phyloP scores from a whole-genome alignment of 1,139 yeast species.

The Candida glucosophila region DNA sequence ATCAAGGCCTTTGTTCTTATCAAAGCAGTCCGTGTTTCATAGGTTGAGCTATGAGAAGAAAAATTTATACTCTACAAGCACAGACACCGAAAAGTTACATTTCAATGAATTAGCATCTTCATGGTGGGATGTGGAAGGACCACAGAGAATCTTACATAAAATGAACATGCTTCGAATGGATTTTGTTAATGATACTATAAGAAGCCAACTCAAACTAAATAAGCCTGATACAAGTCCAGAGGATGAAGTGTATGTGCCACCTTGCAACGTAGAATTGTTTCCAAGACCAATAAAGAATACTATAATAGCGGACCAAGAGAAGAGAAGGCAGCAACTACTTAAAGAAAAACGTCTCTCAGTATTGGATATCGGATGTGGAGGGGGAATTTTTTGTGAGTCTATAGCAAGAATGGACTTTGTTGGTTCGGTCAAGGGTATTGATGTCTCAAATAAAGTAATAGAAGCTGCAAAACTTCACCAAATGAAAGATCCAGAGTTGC shows the following conservation, averaged over 20 bases:
- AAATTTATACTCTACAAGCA: too few species aligned
- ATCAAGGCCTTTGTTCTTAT: too few species aligned
- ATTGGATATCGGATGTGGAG: constrained; percentile 95
- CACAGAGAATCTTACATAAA: constrained; percentile 86
- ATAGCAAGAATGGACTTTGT: constrained; percentile 70
- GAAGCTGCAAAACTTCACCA: constrained; percentile 72
- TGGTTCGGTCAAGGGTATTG: constrained; percentile 67
- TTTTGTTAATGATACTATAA: constrained; percentile 59
- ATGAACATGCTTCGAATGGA: constrained; percentile 90
- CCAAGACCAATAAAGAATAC: constrained; percentile 45
- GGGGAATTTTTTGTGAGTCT: constrained; percentile 85
- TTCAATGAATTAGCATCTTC: constrained; percentile 76
- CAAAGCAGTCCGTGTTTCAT: too few species aligned
- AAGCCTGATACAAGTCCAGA: constrained; percentile 24
- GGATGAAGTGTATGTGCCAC: constrained; percentile 64
- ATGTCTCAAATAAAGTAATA: constrained; percentile 74
- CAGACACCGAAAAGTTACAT: constrained; percentile 49
- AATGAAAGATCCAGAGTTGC: constrained; percentile 52
- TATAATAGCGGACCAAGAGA: constrained; percentile 41
- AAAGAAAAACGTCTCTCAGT: constrained; percentile 35
- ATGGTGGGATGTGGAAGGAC: constrained; percentile 97
- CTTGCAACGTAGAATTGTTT: constrained; percentile 58
- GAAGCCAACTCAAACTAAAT: constrained; percentile 37
- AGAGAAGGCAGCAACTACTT: constrained; percentile 33
- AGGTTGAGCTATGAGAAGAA: too few species aligned